Conservation (phyloP, 2,329 filamentous ascomycete genomes). For the Aspergillus sp. region DNA sequence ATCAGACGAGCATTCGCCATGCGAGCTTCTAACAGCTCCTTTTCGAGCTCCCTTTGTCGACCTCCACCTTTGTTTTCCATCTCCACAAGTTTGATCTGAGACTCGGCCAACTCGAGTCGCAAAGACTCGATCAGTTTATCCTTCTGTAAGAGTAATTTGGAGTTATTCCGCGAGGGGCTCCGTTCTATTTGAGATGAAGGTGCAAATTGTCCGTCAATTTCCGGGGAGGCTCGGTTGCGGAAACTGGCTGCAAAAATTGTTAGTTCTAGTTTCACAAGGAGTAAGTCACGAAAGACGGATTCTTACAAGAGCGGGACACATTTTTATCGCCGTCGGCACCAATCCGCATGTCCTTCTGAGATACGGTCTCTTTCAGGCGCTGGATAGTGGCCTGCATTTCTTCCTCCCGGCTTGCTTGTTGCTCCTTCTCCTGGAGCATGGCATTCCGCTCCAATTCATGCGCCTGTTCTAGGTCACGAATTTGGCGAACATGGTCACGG, state of each 20-base stretch:
- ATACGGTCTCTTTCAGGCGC: conserved; percentile 83
- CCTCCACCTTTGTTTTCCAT: conserved; percentile 91
- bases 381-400: conserved; percentile 90
- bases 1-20: conserved; percentile 95
- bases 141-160: conserved; percentile 88
- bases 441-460: conserved; percentile 88
- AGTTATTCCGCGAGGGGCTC: conserved; percentile 86
- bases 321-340: conserved; percentile 53
- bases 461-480: conserved; percentile 86
- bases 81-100: conserved; percentile 92
- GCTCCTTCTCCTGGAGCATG: conserved; percentile 89
- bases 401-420: conserved; percentile 78
- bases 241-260: conserved; percentile 40
- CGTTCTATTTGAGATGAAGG: conserved; percentile 80
- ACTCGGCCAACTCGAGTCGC: conserved; percentile 87
- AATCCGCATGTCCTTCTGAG: conserved; percentile 65
- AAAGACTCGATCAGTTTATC: conserved; percentile 94
- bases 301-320: conserved; percentile 53
- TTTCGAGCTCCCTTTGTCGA: conserved; percentile 84
- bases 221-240: conserved; percentile 57
- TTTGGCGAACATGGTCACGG: conserved; percentile 76
- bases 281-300: neutral
- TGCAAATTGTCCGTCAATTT: conserved; percentile 79
- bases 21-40: conserved; percentile 82
- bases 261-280: conserved; percentile 13